Evolutionary conservation across 1,284 basidiomycete species (phyloP), one percentile per base, ranked within the genome.

Genomic region (Takashimella koratensis): DNA sequence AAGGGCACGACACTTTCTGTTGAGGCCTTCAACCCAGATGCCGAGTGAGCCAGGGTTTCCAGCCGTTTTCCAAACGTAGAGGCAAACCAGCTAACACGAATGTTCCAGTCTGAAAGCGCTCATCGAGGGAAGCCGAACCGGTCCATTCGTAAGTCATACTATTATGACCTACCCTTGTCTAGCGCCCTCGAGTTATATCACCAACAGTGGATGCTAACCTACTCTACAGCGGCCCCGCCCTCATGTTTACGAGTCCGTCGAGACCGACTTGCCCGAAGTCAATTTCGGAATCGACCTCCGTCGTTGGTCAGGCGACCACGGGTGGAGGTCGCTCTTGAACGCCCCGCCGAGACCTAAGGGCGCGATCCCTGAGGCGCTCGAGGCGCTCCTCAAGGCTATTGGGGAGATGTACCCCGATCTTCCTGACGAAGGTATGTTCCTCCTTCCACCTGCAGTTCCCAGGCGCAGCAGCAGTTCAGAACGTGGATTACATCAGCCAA

Each of bases 251-350:
- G 90, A 94, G 70, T 86, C 84, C 3, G 79, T 90, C 45, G 80
- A 86, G 22, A 86, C 89, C 54, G 86, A 90, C 49, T 83, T 88
- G 57, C 83, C 83, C 0, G 88, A 91, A 64, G 87, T 89, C 43
- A 84, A 90, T 24, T 95, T 94, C 70, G 91, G 91, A 12, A 86
- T 92, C 59, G 90, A 94, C 71, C 77, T 95, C 41, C 81, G 88
- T 56, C 86, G 85, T 61, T 93, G 90, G 91, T 83, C 87, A 16
- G 78, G 77, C 21, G 89, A 77, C 51, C 88, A 69, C 81, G 86
- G 57, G 80, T 77, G 76, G 76, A 71, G 68, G 47, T 56, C 70
- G 16, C 63, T 74, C 22, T 58, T 74, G 19, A 55, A 59, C 45
- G 57, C 62, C 1, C 66, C 71, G 2, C 43, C 56, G 30, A 53